phyloP scores from a whole-genome alignment of 2,329 filamentous ascomycete genomes.

The Huntiella moniliformis region DNA sequence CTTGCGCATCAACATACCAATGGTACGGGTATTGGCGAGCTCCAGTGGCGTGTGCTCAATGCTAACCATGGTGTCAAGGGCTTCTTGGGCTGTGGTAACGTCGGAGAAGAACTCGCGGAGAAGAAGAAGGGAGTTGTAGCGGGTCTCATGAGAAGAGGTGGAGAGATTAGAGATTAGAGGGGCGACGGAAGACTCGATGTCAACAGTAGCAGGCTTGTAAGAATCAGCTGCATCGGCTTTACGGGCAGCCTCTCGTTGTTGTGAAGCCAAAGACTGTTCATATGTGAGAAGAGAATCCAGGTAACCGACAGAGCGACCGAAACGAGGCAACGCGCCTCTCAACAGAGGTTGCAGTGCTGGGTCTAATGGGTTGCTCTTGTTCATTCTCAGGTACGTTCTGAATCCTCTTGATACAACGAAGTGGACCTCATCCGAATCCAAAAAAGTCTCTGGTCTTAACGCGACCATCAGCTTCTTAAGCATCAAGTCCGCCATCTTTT shows the following conservation, averaged over 20 bases:
- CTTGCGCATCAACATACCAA: slow-evolving; percentile 74
- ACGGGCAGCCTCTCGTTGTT: not conserved
- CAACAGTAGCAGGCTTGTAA: slow-evolving; percentile 15
- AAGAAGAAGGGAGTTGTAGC: slow-evolving; percentile 54
- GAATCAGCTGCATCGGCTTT: not conserved
- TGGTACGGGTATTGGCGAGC: slow-evolving; percentile 53
- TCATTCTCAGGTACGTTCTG: slow-evolving; percentile 50
- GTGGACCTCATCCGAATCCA: slow-evolving; percentile 43
- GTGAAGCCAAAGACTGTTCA: slow-evolving; percentile 6
- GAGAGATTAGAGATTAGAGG: slow-evolving; percentile 56
- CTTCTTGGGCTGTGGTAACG: slow-evolving; percentile 14
- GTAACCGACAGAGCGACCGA: slow-evolving; percentile 47
- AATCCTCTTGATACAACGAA: slow-evolving; percentile 64
- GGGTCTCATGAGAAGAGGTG: slow-evolving; percentile 54
- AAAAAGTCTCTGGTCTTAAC: slow-evolving; percentile 38
- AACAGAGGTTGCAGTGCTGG: slow-evolving; percentile 44
- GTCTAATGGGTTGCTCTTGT: slow-evolving; percentile 38
- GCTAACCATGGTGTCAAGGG: slow-evolving; percentile 42
- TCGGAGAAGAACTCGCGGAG: slow-evolving; percentile 40
- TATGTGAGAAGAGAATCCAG: slow-evolving; percentile 24
- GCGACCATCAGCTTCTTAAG: slow-evolving; percentile 48
- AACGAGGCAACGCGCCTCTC: slow-evolving; percentile 45
- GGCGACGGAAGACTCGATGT: slow-evolving; percentile 41
- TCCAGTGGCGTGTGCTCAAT: slow-evolving; percentile 65
- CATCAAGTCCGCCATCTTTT: slow-evolving; percentile 45